These are phyloP conservation scores for Cryptococcus sp. DNA, from an alignment of 1,284 basidiomycete genomes.

Conservation along the genomic window DNA sequence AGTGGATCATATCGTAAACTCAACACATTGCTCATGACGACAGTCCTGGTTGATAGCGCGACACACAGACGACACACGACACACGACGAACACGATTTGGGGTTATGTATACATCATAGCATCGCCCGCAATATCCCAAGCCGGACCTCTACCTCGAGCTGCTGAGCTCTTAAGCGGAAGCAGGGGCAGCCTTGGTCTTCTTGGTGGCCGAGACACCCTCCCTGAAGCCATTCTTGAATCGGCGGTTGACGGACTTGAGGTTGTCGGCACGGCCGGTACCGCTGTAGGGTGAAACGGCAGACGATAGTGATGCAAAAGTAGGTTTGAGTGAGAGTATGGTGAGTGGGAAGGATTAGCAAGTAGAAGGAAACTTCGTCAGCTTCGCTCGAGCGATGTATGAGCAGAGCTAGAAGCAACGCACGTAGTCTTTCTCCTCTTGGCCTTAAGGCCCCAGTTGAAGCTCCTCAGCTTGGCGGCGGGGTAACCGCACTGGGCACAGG, in stretches of 20 bases:
- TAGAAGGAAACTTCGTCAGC: not conserved
- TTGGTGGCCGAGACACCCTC: slow-evolving; percentile 69
- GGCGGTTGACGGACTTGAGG: slow-evolving; percentile 86
- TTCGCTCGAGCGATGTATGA: not conserved
- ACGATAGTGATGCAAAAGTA: not conserved
- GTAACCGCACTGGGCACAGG: slow-evolving; percentile 94
- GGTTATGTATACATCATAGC: slow-evolving; percentile 10
- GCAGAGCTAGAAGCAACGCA: slow-evolving; percentile 22
- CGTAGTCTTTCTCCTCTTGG: slow-evolving; percentile 96
- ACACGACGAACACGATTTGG: no score
- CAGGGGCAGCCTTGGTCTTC: slow-evolving; percentile 55
- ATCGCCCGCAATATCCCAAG: slow-evolving; percentile 3
- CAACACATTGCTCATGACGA: no score
- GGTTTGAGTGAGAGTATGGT: no score
- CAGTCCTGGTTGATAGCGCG: no score
- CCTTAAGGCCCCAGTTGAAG: slow-evolving; percentile 98
- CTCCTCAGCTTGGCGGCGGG: slow-evolving; percentile 93
- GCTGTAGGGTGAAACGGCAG: slow-evolving; percentile 50
- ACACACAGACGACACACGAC: no score
- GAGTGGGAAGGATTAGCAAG: not conserved
- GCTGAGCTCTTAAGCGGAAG: slow-evolving; percentile 25
- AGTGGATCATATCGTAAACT: no score
- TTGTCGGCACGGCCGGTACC: slow-evolving; percentile 95
- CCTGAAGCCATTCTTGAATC: slow-evolving; percentile 94
- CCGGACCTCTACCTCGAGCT: not conserved